Conservation (phyloP, 768 basidiomycete genomes). For the Podaxis sp. region DNA sequence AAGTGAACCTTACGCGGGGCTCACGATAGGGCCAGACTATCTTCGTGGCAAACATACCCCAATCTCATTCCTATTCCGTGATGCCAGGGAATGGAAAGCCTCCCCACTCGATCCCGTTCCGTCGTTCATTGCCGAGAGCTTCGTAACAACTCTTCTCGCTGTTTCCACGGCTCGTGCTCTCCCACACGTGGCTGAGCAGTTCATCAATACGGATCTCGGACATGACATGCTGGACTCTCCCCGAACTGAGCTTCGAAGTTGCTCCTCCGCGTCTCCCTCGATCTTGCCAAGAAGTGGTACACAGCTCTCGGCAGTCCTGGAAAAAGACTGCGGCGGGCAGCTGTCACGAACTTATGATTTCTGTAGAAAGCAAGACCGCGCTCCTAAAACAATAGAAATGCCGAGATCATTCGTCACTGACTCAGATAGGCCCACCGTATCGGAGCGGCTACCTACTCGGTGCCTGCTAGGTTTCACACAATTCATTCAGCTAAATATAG, state of each 20-base stretch:
- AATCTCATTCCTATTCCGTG: neutral
- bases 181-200: neutral
- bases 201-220: neutral
- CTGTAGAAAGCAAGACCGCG: neutral
- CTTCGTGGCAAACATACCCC: neutral
- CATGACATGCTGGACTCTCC: neutral
- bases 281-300: neutral
- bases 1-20: neutral
- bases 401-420: conserved; percentile 4
- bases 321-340: neutral
- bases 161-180: neutral
- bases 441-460: conserved; percentile 6
- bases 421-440: neutral
- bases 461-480: conserved; percentile 7
- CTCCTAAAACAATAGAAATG: neutral
- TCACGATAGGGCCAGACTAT: neutral
- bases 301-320: too few species aligned
- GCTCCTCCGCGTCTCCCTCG: neutral
- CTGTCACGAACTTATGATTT: neutral
- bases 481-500: conserved; percentile 4
- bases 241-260: neutral
- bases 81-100: neutral
- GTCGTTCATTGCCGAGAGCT: neutral
- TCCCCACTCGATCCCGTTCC: neutral
- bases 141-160: neutral